phyloP scores from a whole-genome alignment of 306 rosid genomes.

The Carpinus fangiana region DNA sequence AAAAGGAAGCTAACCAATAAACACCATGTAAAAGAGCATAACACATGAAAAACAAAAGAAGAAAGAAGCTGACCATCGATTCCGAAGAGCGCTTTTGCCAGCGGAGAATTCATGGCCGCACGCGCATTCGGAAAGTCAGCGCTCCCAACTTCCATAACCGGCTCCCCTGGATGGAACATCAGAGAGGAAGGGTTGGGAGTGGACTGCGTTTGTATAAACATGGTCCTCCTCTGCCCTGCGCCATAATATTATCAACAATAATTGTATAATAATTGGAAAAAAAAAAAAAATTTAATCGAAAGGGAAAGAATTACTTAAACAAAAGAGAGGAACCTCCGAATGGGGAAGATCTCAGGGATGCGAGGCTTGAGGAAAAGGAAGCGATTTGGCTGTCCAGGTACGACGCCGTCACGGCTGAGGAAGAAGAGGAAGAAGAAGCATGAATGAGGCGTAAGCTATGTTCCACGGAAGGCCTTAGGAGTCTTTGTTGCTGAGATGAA shows the following conservation, averaged over 20 bases:
- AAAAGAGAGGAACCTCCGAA: conserved; percentile 39
- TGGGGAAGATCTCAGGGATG: conserved; percentile 26
- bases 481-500: conserved; percentile 7
- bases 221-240: conserved; percentile 65
- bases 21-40: neutral
- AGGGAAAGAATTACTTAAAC: neutral
- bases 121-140: conserved; percentile 92
- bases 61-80: conserved; percentile 56
- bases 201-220: conserved; percentile 69
- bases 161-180: conserved; percentile 66
- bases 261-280: neutral
- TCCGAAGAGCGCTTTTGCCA: conserved; percentile 77
- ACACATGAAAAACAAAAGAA: neutral
- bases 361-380: conserved; percentile 20
- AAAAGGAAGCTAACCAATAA: neutral
- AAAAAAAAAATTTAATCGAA: neutral
- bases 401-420: conserved; percentile 37
- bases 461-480: neutral
- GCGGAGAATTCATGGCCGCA: conserved; percentile 75
- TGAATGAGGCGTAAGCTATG: conserved; percentile 7
- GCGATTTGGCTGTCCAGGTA: conserved; percentile 14
- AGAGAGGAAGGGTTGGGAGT: conserved; percentile 72
- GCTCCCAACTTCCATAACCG: conserved; percentile 94
- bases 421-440: conserved; percentile 26
- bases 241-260: neutral